A percentile compares a stretch with the other conserved stretches of the same genome.
phyloP scores from a whole-genome alignment of 2,329 filamentous ascomycete species.

The Didymosphaeria variabile region DNA sequence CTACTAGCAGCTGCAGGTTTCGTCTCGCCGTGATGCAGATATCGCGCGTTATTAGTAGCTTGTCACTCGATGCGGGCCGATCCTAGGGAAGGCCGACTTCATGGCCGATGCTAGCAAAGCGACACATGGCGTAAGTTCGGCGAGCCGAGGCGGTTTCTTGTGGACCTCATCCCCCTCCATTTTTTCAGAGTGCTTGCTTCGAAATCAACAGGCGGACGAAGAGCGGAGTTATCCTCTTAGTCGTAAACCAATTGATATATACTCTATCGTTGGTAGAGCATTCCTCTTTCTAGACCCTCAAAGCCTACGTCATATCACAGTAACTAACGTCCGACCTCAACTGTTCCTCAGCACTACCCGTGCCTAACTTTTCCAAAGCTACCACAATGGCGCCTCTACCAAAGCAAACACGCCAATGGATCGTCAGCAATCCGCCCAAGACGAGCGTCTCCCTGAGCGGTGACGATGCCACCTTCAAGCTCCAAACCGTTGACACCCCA shows the following conservation, averaged over 20 bases:
- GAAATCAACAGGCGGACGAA: constrained; percentile 7
- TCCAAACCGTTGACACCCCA: constrained; percentile 47
- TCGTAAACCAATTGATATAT: background rate
- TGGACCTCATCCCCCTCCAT: background rate
- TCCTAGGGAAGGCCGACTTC: constrained; percentile 5
- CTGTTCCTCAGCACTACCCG: background rate
- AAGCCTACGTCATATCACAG: background rate
- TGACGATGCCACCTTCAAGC: constrained; percentile 52
- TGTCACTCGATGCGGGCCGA: background rate
- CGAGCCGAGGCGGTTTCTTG: constrained; percentile 7
- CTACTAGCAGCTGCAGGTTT: background rate
- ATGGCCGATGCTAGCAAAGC: constrained; percentile 4
- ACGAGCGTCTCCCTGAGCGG: constrained; percentile 48
- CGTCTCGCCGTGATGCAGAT: background rate
- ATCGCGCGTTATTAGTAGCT: background rate
- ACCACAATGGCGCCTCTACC: constrained; percentile 37
- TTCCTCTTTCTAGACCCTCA: background rate
- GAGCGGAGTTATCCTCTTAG: background rate
- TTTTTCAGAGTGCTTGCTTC: background rate
- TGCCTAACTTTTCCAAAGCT: background rate
- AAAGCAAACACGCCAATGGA: constrained; percentile 54
- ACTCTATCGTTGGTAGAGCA: background rate
- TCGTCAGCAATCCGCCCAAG: constrained; percentile 53
- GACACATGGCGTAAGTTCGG: background rate
- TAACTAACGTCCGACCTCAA: background rate